phyloP scores from a whole-genome alignment of 1,284 basidiomycete genomes.

The Cryptococcus sp. region DNA sequence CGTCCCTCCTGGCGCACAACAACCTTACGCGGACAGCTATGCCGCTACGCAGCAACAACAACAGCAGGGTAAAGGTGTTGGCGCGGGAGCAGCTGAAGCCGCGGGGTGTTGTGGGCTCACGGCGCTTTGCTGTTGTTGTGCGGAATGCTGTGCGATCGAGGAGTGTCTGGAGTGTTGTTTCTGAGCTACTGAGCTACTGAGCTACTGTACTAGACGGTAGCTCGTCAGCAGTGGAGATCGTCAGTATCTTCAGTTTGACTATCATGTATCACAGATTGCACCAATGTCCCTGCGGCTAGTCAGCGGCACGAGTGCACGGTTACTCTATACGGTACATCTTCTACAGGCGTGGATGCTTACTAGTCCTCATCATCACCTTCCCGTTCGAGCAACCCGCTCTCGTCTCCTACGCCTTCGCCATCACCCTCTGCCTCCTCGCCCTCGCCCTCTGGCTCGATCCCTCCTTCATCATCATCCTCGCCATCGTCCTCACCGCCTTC shows the following conservation, averaged over 20 bases:
- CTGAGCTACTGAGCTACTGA: constrained; percentile 2
- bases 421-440: constrained; percentile 2
- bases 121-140: constrained; percentile 17
- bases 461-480: constrained; percentile 14
- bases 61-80: constrained; percentile 14
- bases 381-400: constrained; percentile 13
- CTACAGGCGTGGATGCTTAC: not conserved
- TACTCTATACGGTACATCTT: constrained; percentile 2
- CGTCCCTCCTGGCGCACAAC: constrained; percentile 4
- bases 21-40: not conserved
- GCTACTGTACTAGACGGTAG: not conserved
- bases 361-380: not conserved
- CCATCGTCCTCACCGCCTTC: constrained; percentile 16
- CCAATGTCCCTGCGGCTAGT: not conserved
- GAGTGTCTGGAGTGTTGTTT: constrained; percentile 17
- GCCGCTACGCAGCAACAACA: constrained; percentile 2
- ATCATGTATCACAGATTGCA: not conserved
- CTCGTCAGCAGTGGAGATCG: not conserved
- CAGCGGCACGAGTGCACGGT: not conserved
- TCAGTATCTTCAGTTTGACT: not conserved
- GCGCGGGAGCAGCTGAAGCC: constrained; percentile 12
- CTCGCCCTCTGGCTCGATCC: constrained; percentile 7
- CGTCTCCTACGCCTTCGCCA: constrained; percentile 11
- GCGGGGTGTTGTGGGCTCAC: constrained; percentile 17
- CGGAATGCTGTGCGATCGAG: constrained; percentile 7